These are phyloP conservation scores for Trichoderma oligosporum DNA, from an alignment of 2,329 filamentous ascomycete genomes.

Conservation along the genomic window DNA sequence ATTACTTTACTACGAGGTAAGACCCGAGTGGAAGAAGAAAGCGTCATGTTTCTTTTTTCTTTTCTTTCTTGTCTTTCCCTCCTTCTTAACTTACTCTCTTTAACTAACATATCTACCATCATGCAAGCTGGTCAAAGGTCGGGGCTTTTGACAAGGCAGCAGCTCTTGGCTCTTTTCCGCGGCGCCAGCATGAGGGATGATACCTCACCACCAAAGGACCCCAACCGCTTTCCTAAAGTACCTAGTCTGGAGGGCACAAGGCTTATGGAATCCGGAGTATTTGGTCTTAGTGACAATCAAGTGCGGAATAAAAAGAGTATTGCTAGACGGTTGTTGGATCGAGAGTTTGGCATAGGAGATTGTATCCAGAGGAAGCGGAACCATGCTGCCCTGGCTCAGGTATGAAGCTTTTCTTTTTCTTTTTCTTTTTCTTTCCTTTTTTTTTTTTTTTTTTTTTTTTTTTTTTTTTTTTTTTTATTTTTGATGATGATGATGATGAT, in stretches of 20 bases:
- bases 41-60: neutral
- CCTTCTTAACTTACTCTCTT: neutral
- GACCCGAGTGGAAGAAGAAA: neutral
- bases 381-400: conserved; percentile 64
- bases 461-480: neutral
- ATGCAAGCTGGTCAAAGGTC: conserved; percentile 20
- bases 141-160: conserved; percentile 34
- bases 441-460: neutral
- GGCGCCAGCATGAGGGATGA: conserved; percentile 33
- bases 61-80: neutral
- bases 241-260: conserved; percentile 72
- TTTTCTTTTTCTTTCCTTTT: neutral
- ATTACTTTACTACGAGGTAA: conserved; percentile 33
- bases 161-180: conserved; percentile 41
- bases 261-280: conserved; percentile 78
- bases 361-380: conserved; percentile 58
- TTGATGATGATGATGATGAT: too few species aligned
- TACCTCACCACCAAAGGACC: conserved; percentile 41
- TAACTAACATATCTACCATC: neutral
- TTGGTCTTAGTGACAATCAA: conserved; percentile 64
- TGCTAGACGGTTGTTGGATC: conserved; percentile 68
- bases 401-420: conserved; percentile 33
- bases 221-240: conserved; percentile 70
- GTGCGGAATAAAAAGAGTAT: conserved; percentile 57
- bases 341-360: conserved; percentile 72